Evolutionary conservation across 768 basidiomycete species (phyloP), one percentile per base, ranked within the genome.

Genomic region (Podaxis rugospora): DNA sequence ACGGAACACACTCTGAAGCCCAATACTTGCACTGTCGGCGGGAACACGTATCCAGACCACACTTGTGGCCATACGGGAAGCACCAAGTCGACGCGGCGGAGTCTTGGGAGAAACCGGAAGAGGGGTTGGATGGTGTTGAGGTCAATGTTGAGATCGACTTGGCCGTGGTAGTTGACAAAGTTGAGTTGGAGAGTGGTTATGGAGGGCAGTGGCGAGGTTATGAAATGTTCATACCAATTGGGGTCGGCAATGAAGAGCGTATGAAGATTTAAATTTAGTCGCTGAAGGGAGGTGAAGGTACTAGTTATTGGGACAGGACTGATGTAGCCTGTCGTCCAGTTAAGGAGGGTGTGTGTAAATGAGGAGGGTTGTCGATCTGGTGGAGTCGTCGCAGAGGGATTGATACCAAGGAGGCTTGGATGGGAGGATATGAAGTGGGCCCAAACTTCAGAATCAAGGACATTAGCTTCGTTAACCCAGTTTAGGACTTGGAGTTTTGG

Each of bases 401-500:
- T 62, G 35, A 64, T 49, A 5, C 63, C 61, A n/a, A 62, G 54
- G 11, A 70, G 61, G 3, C 58, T 23, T 2, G 62, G 59, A 39
- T 67, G 66, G 4, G 42, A 50, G 18, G 57, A 25, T 4, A 68
- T 40, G 50, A 70, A 67, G 13, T 40, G 16, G 2, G 56, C 62
- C 66, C 64, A 66, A 35, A 51, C 49, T 9, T 56, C n/a, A 1
- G 27, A 28, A 1, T 51, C 21, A n/a, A 66, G 58, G 14, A 16
- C 21, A n/a, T 27, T 39, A 7, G 49, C n/a, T 1, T 47, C 23
- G 52, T 54, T 59, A 44, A 66, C 53, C 62, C 66, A 68, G 47
- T 67, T 64, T 1, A 68, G 50, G 10, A 55, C 61, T 36, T 51
- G 57, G 46, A 70, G 64, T 21, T 63, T 65, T 10, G 18, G 58